Evolutionary conservation across 148 eudicot genomes (phyloP), one percentile per base, ranked within the genome.

Genomic region (Chenopodium formosanum): DNA sequence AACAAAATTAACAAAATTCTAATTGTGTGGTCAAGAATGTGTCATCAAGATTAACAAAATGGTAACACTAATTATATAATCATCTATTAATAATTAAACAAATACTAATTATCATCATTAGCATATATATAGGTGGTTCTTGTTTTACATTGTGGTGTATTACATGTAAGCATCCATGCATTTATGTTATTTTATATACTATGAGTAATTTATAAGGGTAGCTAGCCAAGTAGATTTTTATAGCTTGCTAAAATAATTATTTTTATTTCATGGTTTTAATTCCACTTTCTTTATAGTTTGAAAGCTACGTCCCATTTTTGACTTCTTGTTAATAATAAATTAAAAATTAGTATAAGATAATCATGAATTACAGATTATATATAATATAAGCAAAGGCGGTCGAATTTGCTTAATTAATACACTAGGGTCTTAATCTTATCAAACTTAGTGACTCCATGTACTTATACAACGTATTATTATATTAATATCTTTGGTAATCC

Each of bases 341-440:
- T 50, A 40, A 62, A 34, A 75, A 80, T 66, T 31, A 22, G 17
- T 9, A 50, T 48, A 58, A 34, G 75, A 82, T 82, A 68, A 69
- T 76, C 76, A 56, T 82, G 31, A 53, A 40, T 40, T 40, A 40
- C 8, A 5, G 34, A 40, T n/a, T 76, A 25, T 2, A 23, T 76
- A 25, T 1, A 23, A 69, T 20, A 73, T 58, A 16, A 82, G 52
- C 32, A 68, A 70, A 76, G 76, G 74, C 29, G 80, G 76, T 68
- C 50, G 76, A 56, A 70, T 82, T 40, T 76, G 70, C 79, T 76
- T 82, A 76, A 76, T 68, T 76, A 22, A 81, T 75, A 82, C 76
- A 75, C 46, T 52, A 74, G 63, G 62, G 80, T 82, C 85, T 71
- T 70, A 77, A 77, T 84, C 76, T 79, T 56, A 84, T 67, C 80